phyloP scores from a whole-genome alignment of 2,329 filamentous ascomycete species.

The Pseudonectria buxi region DNA sequence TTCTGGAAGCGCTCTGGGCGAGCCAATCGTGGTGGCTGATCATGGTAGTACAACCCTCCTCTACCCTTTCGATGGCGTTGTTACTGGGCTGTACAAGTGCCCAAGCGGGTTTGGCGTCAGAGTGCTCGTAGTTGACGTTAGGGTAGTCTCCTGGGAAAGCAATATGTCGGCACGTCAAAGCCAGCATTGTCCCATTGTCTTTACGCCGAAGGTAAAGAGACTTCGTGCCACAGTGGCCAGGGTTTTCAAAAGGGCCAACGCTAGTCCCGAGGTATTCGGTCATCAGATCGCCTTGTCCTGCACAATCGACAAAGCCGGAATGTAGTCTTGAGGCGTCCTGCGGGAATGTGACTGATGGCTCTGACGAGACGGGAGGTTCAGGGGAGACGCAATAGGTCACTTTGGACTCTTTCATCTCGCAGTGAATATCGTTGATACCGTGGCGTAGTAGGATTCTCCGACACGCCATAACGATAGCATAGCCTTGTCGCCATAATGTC shows the following conservation, averaged over 20 bases:
- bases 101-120: neutral
- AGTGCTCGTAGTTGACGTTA: neutral
- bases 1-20: no score
- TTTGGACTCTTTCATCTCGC: neutral
- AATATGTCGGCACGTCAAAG: conserved; percentile 8
- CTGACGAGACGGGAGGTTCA: no score
- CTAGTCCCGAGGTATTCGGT: neutral
- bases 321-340: no score
- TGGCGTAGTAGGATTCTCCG: neutral
- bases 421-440: neutral
- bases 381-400: neutral
- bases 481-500: neutral
- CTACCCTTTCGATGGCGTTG: neutral
- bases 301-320: neutral
- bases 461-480: neutral
- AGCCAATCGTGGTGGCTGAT: no score
- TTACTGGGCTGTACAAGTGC: conserved; percentile 5
- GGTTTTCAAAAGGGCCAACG: neutral
- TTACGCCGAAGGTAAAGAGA: conserved; percentile 3
- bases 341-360: neutral
- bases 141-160: neutral
- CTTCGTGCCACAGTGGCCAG: conserved; percentile 2
- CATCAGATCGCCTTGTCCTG: neutral
- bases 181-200: neutral
- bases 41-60: neutral